Evolutionary conservation across 768 basidiomycete species (phyloP).

Genomic region (Mycena galericulata): DNA sequence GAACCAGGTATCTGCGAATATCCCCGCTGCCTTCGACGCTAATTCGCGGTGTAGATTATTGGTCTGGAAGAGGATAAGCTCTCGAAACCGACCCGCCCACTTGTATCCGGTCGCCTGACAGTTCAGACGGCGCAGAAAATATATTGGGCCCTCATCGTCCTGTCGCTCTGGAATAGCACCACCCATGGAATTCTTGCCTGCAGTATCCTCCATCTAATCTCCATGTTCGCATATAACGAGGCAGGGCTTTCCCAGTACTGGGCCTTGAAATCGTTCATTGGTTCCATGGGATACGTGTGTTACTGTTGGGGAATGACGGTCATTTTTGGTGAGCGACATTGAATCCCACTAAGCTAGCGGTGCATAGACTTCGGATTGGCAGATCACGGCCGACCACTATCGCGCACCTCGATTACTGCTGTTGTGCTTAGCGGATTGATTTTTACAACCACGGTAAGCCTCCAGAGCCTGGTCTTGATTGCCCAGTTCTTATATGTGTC

Average conservation of each 20-base stretch:
- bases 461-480: neutral
- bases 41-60: neutral
- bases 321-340: constrained; percentile 24
- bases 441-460: constrained; percentile 49
- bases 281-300: constrained; percentile 29
- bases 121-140: constrained; percentile 21
- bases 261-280: constrained; percentile 25
- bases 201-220: constrained; percentile 23
- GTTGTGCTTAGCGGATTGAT: constrained; percentile 44
- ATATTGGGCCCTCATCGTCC: constrained; percentile 14
- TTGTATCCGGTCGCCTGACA: constrained; percentile 27
- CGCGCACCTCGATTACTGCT: constrained; percentile 31
- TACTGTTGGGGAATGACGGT: constrained; percentile 35
- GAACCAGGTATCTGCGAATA: constrained; percentile 2
- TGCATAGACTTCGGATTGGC: neutral
- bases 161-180: constrained; percentile 19
- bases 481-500: neutral
- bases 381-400: constrained; percentile 28
- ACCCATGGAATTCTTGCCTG: constrained; percentile 15
- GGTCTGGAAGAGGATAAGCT: constrained; percentile 7
- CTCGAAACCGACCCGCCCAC: constrained; percentile 22
- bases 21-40: neutral
- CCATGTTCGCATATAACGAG: constrained; percentile 32
- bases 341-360: neutral
- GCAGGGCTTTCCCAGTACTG: constrained; percentile 3